Base-by-base conservation (phyloP, 306 rosid species). In the Ziziphus jujuba region DNA sequence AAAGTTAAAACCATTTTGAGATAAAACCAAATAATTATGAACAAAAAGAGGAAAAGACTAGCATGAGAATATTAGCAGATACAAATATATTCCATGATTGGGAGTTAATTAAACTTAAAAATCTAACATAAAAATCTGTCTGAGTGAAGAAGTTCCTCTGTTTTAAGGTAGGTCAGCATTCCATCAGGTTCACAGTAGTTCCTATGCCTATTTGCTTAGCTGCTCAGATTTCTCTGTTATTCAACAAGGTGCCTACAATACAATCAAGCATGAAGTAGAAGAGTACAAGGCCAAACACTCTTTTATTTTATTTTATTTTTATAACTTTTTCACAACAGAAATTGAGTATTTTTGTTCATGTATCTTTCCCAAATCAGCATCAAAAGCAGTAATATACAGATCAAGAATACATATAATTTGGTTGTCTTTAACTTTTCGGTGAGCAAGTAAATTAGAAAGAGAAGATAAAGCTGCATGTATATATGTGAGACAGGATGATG, bases 401-500 rank as follows among this genome's bases (percentile, higher is more conserved):
- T 48, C 44, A 10, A 65, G n/a, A 19, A 50, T 48, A 33, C 24
- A 34, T 10, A 31, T 34, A 14, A 50, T 13, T 65, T 28, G 9
- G 22, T 61, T 34, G 12, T 22, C 40, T 9, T 14, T 20, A 7
- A 50, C 11, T 19, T 66, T 35, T 60, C 13, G 15, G 21, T 60
- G 47, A 8, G 19, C 5, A 47, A 48, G 20, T 35, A 78, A 77
- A 25, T 28, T 38, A 28, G 62, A 22, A 67, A 23, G 51, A 69
- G 15, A 13, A 10, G 9, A 34, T 34, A 56, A 36, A 11, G 23
- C 72, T 59, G 70, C 61, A 67, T 50, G 61, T 56, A 60, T 68
- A 24, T 65, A 67, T 70, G 24, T 51, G 74, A 66, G 69, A 82
- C 77, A 87, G 52, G 75, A 80, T 50, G 69, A 80, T 70, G 79